Conservation (phyloP, 345 rosid genomes). For the Barbarea vulgaris region DNA sequence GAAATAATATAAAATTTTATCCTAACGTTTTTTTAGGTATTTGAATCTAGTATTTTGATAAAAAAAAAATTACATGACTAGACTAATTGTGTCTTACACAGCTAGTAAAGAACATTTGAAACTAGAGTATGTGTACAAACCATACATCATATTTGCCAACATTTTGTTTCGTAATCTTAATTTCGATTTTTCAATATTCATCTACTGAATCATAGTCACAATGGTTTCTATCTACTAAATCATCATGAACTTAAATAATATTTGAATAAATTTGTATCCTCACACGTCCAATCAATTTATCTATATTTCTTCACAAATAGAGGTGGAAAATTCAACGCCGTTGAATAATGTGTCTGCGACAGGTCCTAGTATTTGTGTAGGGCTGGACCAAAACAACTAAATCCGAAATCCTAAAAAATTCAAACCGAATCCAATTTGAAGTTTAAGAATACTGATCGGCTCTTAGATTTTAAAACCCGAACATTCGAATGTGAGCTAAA, state of each 20-base stretch:
- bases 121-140: neutral
- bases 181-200: neutral
- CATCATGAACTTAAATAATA: neutral
- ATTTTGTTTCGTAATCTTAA: neutral
- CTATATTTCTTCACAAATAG: neutral
- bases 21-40: neutral
- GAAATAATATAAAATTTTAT: neutral
- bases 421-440: no score
- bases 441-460: no score
- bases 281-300: slow-evolving; percentile 20
- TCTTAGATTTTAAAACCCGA: no score
- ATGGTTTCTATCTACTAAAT: neutral
- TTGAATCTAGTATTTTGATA: neutral
- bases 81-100: neutral
- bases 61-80: neutral
- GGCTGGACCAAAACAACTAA: no score
- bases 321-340: slow-evolving; percentile 1
- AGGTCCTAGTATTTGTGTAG: neutral
- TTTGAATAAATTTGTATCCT: neutral
- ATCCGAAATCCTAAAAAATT: no score
- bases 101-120: neutral
- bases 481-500: no score
- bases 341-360: neutral
- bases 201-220: neutral
- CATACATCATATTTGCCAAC: neutral